Base-by-base conservation (phyloP, 2,329 filamentous ascomycete species). In the Trichoderma brevicompactum region DNA sequence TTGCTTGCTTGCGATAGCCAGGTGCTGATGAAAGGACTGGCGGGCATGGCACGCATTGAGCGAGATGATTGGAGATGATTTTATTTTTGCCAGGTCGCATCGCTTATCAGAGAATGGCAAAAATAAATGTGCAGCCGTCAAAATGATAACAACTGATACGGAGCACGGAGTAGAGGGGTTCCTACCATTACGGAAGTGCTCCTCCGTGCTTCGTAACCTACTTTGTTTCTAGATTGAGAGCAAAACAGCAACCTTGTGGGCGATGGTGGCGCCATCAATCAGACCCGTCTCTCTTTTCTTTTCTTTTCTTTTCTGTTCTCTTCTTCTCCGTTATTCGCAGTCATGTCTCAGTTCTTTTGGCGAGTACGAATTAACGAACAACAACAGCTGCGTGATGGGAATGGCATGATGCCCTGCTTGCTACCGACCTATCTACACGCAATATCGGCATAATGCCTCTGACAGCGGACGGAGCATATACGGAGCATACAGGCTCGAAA, bases 331-430 rank as follows among this genome's bases (percentile, higher is more conserved):
- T 44, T 41, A 23, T 48, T 17, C 23, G 12, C 41, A 6, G 17
- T 15, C 34, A 15, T 48, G 56, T 49, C 59, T 53, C 59, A 19
- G 48, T 38, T 15, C 48, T 32, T 17, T 62, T 53, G 48, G 28
- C 59, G 59, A 62, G 59, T 53, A 28, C 23, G 23, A 28, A 28
- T 28, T 28, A 28, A 62, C 48, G 58, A 61, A 41, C 8, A 43
- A 7, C 38, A 50, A 34, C 28, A 34, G 53, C 38, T 28, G 36
- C 13, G 8, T n/a, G 17, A 32, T 43, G 40, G 38, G 15, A 15
- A 28, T 28, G 23, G 23, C 13, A 19, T n/a, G 40, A 62, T 62
- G 38, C 38, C 15, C 3, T 44, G 5, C 23, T 28, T 28, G 23
- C 23, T 28, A 6, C 48, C 6, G 6, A 3, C 6, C 41, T 2